Base-by-base conservation (phyloP, 345 rosid species). In the Eucalyptus cladocalyx region DNA sequence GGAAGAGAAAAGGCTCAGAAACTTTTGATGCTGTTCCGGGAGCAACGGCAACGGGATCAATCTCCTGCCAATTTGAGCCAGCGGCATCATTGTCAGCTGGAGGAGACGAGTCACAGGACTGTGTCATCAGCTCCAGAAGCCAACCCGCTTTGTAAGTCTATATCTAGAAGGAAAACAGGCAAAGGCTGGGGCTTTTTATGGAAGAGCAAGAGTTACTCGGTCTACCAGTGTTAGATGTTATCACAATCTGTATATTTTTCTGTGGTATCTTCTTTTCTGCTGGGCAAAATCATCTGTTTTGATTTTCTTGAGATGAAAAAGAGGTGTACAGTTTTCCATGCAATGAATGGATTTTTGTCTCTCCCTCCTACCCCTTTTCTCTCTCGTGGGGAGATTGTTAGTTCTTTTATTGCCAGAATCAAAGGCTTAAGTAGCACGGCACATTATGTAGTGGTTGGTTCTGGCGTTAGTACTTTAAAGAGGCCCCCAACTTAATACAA, bases 1-100 rank as follows among this genome's bases (percentile, higher is more conserved):
- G 99, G 98, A 65, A 94, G 91, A 95, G 99, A 98, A 86, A 97
- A 96, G 93, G 95, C 99, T 4, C 99, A 95, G 91, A 96, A 95
- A 90, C 99, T 98, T 83, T 91, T 98, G 80, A 94, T 96, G 98
- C 91, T 97, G 88, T 98, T 98, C 89, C 93, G 99, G 28, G 98
- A 98, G 92, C 99, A 98, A 88, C 91, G 99, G 88, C 99, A 97
- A 87, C 91, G 95, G 9, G 99, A 98, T 60, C 97, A 94, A 49
- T 92, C 97, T 24, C 91, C 93, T 53, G 89, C 93, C 90, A 24
- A 23, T 37, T 86, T 58, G 15, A 58, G 58, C 83, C 54, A 81
- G 72, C 72, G n/a, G 87, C 87, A 16, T 8, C 80, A n/a, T 43
- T 19, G 9, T 43, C 89, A 88, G 48, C 87, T 40, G 48, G 92